Evolutionary conservation across 2,329 filamentous ascomycete genomes (phyloP), one percentile per base, ranked within the genome.

Genomic region (Escovopsis sp.): DNA sequence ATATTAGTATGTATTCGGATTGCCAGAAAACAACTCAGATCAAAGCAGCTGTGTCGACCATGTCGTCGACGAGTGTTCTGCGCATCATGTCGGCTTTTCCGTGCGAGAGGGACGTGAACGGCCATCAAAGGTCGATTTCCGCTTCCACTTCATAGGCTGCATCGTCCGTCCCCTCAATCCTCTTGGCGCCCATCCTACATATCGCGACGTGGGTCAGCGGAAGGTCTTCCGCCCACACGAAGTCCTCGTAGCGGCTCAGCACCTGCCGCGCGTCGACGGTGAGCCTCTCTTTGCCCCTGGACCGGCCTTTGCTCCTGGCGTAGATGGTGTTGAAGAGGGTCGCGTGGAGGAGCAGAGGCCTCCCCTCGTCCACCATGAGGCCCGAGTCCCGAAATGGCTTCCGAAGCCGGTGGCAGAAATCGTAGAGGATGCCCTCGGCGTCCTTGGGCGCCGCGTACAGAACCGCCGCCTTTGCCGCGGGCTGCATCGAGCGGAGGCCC

Each of bases 291-390:
- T 53, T 55, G 33, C 54, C 54, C 59, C 46, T 60, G 50, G 32
- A 49, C 48, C 44, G 51, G 50, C 53, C 48, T 41, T 45, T 48
- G 42, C 48, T 49, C 54, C 70, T 74, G 36, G 77, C 77, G 56
- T 94, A 93, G 12, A 87, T 75, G 0, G 87, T 93, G 59, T 95
- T 94, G 40, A 91, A 63, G 4, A 95, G 65, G 0, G 89, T 95
- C 15, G 85, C 86, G 56, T 95, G 89, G 41, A 95, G 62, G 18
- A 84, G 70, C 47, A 95, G 59, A 6, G 76, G 72, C 43, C 85
- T 65, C 11, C 65, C 61, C 26, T 84, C 79, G 1, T 66, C 62
- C 0, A 67, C 55, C 54, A 87, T 63, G 9, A 83, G 59, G 2
- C 68, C 76, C 0, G 64, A 64, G 2, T 72, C 63, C 15, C 61